These are phyloP conservation scores for Gossypium aridum DNA, from an alignment of 441 rosid species.

Conservation along the genomic window DNA sequence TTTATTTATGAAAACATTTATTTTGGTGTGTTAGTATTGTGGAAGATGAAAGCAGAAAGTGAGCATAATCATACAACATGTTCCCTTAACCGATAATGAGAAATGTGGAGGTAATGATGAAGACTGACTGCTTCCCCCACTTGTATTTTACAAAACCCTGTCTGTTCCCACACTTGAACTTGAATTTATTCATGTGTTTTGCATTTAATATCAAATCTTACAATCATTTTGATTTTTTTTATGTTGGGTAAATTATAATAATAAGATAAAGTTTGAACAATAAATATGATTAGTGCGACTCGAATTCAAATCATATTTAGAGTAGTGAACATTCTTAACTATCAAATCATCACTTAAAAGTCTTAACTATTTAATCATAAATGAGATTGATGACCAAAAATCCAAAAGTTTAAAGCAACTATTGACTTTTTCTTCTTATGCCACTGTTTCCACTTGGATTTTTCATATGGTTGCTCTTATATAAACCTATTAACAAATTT, in stretches of 20 bases:
- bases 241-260: too few relatives aligned
- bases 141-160: too few relatives aligned
- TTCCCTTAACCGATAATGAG: background rate
- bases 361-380: background rate
- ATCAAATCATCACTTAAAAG: too few relatives aligned
- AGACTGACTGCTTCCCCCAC: background rate
- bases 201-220: too few relatives aligned
- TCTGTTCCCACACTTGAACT: too few relatives aligned
- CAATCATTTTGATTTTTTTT: too few relatives aligned
- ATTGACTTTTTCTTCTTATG: background rate
- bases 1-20: too few relatives aligned
- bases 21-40: too few relatives aligned
- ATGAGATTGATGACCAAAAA: background rate
- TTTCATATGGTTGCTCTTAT: background rate
- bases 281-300: too few relatives aligned
- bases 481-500: too few relatives aligned
- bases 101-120: conserved; percentile 7
- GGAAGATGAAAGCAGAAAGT: background rate
- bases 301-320: too few relatives aligned
- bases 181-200: too few relatives aligned
- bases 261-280: rapidly evolving
- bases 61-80: background rate
- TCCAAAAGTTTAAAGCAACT: background rate
- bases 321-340: rapidly evolving
- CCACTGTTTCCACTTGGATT: background rate